Evolutionary conservation across 2,329 filamentous ascomycete genomes (phyloP).

Genomic region (Tolypocladium inflatum): DNA sequence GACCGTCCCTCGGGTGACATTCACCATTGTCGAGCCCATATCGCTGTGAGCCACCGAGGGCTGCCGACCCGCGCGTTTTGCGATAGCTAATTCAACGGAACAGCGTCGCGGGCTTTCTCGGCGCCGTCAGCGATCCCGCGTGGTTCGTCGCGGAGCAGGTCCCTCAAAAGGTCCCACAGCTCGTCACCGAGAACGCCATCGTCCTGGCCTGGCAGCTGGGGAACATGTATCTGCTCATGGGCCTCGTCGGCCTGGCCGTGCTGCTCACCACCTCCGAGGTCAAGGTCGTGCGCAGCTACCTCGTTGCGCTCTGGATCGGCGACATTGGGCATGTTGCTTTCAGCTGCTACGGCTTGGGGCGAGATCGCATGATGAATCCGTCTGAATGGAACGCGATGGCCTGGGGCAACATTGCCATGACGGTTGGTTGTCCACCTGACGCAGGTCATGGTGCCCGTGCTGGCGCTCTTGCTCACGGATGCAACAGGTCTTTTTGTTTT

Average conservation of each 20-base stretch:
- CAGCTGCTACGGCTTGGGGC: constrained; percentile 49
- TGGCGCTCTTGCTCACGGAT: neutral
- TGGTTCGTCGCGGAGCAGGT: constrained; percentile 58
- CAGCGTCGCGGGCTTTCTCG: constrained; percentile 51
- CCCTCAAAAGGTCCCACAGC: constrained; percentile 24
- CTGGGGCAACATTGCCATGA: constrained; percentile 65
- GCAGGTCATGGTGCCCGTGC: neutral
- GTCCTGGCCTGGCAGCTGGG: constrained; percentile 59
- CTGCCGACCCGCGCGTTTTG: neutral
- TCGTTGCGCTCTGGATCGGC: constrained; percentile 54
- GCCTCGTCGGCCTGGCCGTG: constrained; percentile 53
- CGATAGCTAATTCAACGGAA: constrained; percentile 8
- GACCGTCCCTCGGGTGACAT: constrained; percentile 52
- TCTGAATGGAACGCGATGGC: constrained; percentile 57
- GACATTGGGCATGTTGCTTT: constrained; percentile 60
- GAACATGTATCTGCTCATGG: constrained; percentile 59
- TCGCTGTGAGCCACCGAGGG: constrained; percentile 44
- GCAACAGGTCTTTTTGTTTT: constrained; percentile 40
- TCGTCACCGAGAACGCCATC: constrained; percentile 34
- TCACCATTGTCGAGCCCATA: constrained; percentile 59
- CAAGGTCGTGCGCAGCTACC: constrained; percentile 56
- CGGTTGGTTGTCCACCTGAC: constrained; percentile 31
- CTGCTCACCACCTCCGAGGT: constrained; percentile 55
- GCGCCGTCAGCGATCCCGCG: constrained; percentile 43
- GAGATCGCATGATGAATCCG: constrained; percentile 41